Base-by-base conservation (phyloP, 208 protist genomes). In the Lotmaria passim region DNA sequence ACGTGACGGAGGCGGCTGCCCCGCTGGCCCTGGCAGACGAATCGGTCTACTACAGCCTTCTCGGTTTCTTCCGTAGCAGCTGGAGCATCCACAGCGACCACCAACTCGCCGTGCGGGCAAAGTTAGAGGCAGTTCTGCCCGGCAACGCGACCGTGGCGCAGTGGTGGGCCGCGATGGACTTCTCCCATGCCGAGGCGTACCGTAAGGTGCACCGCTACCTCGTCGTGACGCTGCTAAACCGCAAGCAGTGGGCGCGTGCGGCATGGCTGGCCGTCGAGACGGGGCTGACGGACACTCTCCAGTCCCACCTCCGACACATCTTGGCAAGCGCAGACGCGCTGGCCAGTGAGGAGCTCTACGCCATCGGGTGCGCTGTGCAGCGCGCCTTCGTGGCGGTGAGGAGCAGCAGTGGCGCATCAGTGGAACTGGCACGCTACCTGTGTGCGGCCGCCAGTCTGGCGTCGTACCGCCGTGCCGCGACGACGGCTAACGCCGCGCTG, bases 241-340 rank as follows among this genome's bases (percentile, higher is more conserved):
- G 58, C 44, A 77, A 75, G 38, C 70, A 82, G 58, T 72, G 56
- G 43, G 81, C 75, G 0, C 63, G 60, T 17, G 90, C 87, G 33
- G 69, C 87, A 51, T 93, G 90, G 85, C 63, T 91, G 44, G 87
- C 90, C 1, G 72, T 96, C 14, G 79, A 93, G 77, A 78, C 68
- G 43, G 78, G 83, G 24, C 66, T 82, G 23, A 72, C 80, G 19
- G 69, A 80, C 36, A 41, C 68, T 2, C 28, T 95, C 8, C 81
- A 93, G 53, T 81, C 77, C 28, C 72, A 76, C 56, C 26, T 93
- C 15, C 75, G 82, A 36, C 59, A 50, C 1, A 78, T 78, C 30
- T 57, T 93, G 21, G 56, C 51, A 3, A 57, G 71, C 34, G 53
- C 65, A 8, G 62, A 64, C 19, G 83, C 84, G 0, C 76, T 93